phyloP scores from a whole-genome alignment of 352 stramenopile genomes.

The Plasmopara viticola region DNA sequence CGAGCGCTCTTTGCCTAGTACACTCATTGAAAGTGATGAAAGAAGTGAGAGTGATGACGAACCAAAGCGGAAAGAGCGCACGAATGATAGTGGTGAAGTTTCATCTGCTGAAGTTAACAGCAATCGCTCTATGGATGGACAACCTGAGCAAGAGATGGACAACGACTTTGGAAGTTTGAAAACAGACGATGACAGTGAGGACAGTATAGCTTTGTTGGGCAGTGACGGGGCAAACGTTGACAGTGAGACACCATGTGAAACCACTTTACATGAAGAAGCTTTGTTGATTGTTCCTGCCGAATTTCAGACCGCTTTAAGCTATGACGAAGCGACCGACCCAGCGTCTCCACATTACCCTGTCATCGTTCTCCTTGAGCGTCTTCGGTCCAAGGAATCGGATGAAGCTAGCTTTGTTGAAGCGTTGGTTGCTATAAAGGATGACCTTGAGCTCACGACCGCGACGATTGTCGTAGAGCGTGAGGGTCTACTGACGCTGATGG shows the following conservation, averaged over 20 bases:
- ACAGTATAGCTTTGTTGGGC: conserved; percentile 4
- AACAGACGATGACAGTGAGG: conserved; percentile 3
- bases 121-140: conserved; percentile 16
- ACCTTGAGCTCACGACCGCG: conserved; percentile 24
- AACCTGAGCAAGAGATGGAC: conserved; percentile 45
- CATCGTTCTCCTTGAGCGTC: conserved; percentile 24
- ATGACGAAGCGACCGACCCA: conserved; percentile 21
- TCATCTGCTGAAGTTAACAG: conserved; percentile 16
- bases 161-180: conserved; percentile 12
- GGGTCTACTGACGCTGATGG: conserved; percentile 34
- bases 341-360: conserved; percentile 12
- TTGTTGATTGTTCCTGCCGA: conserved; percentile 27
- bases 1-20: conserved; percentile 16
- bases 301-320: conserved; percentile 33
- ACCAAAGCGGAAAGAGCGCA: conserved; percentile 7
- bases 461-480: conserved; percentile 33
- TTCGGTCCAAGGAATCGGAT: conserved; percentile 19
- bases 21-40: not conserved
- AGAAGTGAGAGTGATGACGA: not conserved
- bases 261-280: conserved; percentile 19
- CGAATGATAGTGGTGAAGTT: conserved; percentile 12
- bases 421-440: conserved; percentile 28
- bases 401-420: conserved; percentile 26
- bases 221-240: conserved; percentile 13
- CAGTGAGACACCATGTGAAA: conserved; percentile 13